Conservation (phyloP, 345 rosid genomes). For the Syzygium aromaticum region DNA sequence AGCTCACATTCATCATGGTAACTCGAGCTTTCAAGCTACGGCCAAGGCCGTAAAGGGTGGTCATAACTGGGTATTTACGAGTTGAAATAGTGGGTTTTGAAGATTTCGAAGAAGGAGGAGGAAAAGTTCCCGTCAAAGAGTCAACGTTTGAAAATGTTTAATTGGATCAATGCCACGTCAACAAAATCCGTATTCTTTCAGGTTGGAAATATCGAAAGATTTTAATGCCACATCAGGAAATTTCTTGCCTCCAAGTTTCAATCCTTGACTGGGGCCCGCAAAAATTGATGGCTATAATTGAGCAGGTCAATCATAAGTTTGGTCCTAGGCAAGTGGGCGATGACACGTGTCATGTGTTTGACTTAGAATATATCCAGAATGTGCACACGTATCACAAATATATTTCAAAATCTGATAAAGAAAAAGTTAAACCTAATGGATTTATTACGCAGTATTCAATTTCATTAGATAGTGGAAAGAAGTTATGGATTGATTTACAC, state of each 20-base stretch:
- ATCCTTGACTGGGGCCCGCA: not conserved
- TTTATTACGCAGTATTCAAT: not conserved
- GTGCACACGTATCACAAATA: not conserved
- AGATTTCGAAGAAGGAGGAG: too few relatives aligned
- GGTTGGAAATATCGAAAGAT: too few relatives aligned
- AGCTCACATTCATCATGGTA: not conserved
- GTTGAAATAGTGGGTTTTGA: too few relatives aligned
- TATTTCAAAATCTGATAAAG: not conserved
- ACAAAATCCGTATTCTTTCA: too few relatives aligned
- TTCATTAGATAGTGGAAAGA: not conserved
- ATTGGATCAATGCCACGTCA: too few relatives aligned
- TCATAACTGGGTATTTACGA: too few relatives aligned
- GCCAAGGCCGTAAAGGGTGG: fast-evolving
- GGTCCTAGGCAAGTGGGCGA: not conserved
- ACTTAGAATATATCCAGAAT: not conserved
- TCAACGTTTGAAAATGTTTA: too few relatives aligned
- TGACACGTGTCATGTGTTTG: not conserved
- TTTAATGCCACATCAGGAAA: too few relatives aligned
- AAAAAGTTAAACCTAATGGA: not conserved
- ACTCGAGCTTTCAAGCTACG: not conserved
- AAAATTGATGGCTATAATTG: not conserved
- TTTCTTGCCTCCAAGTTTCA: not conserved
- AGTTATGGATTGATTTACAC: not conserved
- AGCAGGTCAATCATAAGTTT: not conserved
- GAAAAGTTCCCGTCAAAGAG: too few relatives aligned